phyloP scores from a whole-genome alignment of 202 grass and related monocot species.

The Setaria italica region DNA sequence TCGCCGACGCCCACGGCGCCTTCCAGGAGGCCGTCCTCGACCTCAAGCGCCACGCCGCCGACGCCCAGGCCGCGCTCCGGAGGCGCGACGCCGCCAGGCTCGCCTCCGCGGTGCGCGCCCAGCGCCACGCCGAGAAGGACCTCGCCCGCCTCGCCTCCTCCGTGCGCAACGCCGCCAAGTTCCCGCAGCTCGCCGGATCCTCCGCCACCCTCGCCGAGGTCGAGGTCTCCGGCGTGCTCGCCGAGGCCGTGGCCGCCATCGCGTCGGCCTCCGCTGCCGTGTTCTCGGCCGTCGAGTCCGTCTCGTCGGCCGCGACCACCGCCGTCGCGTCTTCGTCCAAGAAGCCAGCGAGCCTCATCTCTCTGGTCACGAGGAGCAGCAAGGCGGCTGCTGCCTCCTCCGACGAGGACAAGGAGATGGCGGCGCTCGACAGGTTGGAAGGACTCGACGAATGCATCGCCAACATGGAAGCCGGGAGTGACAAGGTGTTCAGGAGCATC shows the following conservation, averaged over 20 bases:
- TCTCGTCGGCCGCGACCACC: conserved; percentile 13
- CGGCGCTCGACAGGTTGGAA: conserved; percentile 44
- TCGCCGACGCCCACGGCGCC: conserved; percentile 68
- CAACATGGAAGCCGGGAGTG: conserved; percentile 53
- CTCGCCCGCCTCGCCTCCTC: conserved; percentile 45
- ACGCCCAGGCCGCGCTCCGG: conserved; percentile 50
- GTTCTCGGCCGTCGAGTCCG: conserved; percentile 35
- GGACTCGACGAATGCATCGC: conserved; percentile 50
- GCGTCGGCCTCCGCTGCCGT: conserved; percentile 54
- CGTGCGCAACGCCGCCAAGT: conserved; percentile 34
- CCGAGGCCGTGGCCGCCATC: conserved; percentile 42
- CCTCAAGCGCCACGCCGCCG: conserved; percentile 44
- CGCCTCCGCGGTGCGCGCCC: conserved; percentile 44
- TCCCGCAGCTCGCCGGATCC: background rate
- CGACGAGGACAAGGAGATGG: conserved; percentile 45
- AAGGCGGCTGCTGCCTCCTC: conserved; percentile 3
- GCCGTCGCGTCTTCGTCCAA: conserved; percentile 29
- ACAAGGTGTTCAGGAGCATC: conserved; percentile 62
- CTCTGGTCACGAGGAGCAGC: conserved; percentile 42
- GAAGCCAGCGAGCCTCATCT: background rate
- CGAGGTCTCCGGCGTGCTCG: too few relatives aligned
- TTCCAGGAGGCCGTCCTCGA: conserved; percentile 57
- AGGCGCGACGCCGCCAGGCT: conserved; percentile 45
- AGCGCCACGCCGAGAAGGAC: conserved; percentile 54
- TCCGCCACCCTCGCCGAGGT: conserved; percentile 3